Evolutionary conservation across 1,139 yeast species (phyloP), one percentile per base, ranked within the genome.

Genomic region (Sugiyamaella castrensis): DNA sequence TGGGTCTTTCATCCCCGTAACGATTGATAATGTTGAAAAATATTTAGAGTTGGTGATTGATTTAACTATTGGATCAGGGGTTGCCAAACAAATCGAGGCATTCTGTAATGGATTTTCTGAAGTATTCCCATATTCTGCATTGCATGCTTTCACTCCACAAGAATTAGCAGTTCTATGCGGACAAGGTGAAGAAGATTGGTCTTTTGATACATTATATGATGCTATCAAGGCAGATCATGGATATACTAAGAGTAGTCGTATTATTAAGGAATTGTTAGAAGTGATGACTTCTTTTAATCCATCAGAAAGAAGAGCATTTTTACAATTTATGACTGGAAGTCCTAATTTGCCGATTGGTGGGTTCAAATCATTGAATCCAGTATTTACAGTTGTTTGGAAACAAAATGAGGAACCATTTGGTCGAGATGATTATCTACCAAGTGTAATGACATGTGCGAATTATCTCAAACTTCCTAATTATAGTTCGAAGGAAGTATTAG

Each of bases 401-500:
- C 60, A 60, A 26, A 78, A 85, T 8, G 96, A 91, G 53, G 81
- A 75, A 50, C 62, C 68, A 16, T 64, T 78, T 43, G 68, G 71
- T 15, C 79, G 88, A n/a, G 96, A 92, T 66, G 91, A 84, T 55
- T 89, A 85, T 61, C 72, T 92, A 52, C 98, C 98, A 1, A 88
- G 96, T 69, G 98, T 92, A 2, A 92, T 92, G 98, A 92, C 98
- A 0, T 92, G 98, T 72, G 98, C 95, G 5, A 92, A 92, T 65
- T 92, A 92, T 63, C 75, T 92, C 57, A 92, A 92, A 66, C 71
- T 92, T 28, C 98, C 98, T 1, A 80, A 84, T 54, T 92, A 92
- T 63, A 77, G 88, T 1, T 71, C 79, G 28, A 75, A 74, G 53
- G 81, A 73, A 29, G 68, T 87, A 1, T 76, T 92, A 82, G 72